Evolutionary conservation across 2,329 filamentous ascomycete genomes (phyloP).

Genomic region (Monosporascus sp.): DNA sequence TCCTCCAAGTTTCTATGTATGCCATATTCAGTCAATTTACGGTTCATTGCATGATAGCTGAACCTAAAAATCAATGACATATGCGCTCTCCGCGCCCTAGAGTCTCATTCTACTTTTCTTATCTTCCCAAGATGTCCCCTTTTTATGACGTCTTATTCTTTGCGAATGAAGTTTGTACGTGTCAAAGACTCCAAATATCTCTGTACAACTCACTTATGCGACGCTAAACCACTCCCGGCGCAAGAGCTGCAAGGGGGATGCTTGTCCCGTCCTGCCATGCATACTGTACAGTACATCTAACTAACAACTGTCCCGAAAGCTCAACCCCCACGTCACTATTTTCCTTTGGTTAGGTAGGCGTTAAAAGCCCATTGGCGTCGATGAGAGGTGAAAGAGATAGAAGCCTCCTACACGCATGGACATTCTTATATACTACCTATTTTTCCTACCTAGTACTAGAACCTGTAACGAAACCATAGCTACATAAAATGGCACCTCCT

Average conservation of each 20-base stretch:
- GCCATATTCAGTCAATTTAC: no score
- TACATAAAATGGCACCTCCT: slow-evolving; percentile 31
- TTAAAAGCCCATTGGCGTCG: no score
- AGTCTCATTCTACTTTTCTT: no score
- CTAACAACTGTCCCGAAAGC: neutral
- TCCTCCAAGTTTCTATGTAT: no score
- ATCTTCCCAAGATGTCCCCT: no score
- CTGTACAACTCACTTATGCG: neutral
- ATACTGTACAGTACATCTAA: neutral
- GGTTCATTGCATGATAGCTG: no score
- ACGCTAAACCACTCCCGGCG: neutral
- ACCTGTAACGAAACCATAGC: neutral
- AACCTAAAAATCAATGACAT: no score
- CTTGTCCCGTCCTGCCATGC: neutral
- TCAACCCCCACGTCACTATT: neutral
- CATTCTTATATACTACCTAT: neutral
- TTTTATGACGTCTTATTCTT: no score
- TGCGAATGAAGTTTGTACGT: no score
- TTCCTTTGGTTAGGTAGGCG: no score
- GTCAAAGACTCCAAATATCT: neutral
- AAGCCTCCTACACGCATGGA: neutral
- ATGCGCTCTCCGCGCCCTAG: no score
- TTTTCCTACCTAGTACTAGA: neutral
- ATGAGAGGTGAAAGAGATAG: no score
- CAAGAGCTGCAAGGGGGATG: neutral